Evolutionary conservation across 2,329 filamentous ascomycete species (phyloP).

Genomic region (Tolypocladium tropicale): DNA sequence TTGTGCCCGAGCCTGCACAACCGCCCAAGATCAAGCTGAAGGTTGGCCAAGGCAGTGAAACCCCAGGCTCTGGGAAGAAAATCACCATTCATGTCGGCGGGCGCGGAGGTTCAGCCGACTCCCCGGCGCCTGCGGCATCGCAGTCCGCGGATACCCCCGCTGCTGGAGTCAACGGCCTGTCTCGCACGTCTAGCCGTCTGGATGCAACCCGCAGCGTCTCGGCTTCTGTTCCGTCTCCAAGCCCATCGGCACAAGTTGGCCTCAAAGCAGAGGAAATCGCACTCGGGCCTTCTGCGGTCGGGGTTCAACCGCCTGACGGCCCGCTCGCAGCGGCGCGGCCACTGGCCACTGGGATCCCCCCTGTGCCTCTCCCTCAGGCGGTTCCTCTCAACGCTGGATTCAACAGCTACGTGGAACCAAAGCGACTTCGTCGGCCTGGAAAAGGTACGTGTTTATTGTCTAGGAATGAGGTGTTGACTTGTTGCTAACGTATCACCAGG

Average conservation of each 20-base stretch:
- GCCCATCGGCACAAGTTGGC: conserved; percentile 26
- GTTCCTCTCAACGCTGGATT: conserved; percentile 15
- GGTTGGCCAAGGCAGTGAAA: conserved; percentile 40
- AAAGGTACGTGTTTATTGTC: conserved; percentile 25
- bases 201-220: conserved; percentile 32
- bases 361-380: neutral
- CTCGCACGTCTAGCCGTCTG: conserved; percentile 9
- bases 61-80: conserved; percentile 42
- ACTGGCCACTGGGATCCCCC: neutral
- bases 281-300: conserved; percentile 14
- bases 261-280: conserved; percentile 25
- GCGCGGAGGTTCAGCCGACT: conserved; percentile 42
- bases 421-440: conserved; percentile 26
- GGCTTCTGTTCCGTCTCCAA: conserved; percentile 29
- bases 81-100: conserved; percentile 63
- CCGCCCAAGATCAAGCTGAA: conserved; percentile 76
- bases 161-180: conserved; percentile 16
- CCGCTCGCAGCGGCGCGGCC: neutral
- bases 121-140: conserved; percentile 33
- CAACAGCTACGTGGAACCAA: conserved; percentile 24
- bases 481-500: conserved; percentile 25
- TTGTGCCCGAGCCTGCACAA: conserved; percentile 61
- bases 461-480: neutral
- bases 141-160: conserved; percentile 11
- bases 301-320: conserved; percentile 8